Evolutionary conservation across 345 rosid species (phyloP).

Genomic region (Sonneratia alba): DNA sequence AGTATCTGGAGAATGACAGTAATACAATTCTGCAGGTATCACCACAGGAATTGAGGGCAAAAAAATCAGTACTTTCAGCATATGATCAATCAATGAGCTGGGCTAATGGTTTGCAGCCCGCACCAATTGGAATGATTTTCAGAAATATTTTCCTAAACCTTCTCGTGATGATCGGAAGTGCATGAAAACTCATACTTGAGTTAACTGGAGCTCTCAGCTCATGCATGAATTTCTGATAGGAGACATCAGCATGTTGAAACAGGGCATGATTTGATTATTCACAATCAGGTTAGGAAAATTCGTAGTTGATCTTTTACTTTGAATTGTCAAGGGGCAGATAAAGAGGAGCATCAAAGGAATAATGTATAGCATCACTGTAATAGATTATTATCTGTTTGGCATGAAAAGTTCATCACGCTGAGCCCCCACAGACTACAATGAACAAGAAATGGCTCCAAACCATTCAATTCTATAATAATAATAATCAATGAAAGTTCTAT

Average conservation of each 20-base stretch:
- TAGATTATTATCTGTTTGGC: not conserved
- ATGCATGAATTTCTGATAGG: not conserved
- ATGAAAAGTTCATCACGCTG: constrained; percentile 1
- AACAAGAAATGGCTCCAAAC: not conserved
- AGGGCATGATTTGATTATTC: not conserved
- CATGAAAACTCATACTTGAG: not conserved
- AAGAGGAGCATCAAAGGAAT: not conserved
- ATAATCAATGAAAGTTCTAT: too few species aligned
- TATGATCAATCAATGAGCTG: not conserved
- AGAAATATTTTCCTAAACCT: not conserved
- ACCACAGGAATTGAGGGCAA: not conserved
- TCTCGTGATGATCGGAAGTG: not conserved
- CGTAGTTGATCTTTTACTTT: not conserved
- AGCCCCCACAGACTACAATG: not conserved
- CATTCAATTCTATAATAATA: not conserved
- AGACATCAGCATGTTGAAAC: not conserved
- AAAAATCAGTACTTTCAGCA: not conserved
- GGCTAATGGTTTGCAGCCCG: not conserved
- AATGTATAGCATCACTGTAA: not conserved
- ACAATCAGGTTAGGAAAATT: not conserved
- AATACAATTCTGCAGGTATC: not conserved
- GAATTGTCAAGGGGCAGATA: not conserved
- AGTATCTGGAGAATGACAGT: not conserved
- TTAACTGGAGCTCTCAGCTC: not conserved
- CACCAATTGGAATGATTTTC: not conserved